Evolutionary conservation across 148 eudicot genomes (phyloP).

Genomic region (Fagopyrum esculentum): DNA sequence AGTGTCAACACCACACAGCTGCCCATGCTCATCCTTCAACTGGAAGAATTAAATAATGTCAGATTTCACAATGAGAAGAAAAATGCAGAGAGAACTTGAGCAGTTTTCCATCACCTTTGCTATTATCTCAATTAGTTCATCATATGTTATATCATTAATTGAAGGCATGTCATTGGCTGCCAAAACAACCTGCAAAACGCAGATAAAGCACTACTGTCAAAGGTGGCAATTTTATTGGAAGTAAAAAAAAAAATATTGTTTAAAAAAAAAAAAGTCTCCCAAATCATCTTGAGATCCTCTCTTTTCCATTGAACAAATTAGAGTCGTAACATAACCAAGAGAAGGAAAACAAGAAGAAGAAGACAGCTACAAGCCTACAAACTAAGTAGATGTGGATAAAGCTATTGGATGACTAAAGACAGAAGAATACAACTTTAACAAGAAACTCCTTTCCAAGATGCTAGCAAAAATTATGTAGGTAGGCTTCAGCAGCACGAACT

Average conservation of each 20-base stretch:
- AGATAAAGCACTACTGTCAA: neutral
- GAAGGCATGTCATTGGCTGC: conserved; percentile 98
- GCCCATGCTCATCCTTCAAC: conserved; percentile 87
- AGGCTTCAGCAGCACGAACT: too few species aligned
- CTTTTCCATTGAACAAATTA: neutral
- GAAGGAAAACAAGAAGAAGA: neutral
- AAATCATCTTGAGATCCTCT: neutral
- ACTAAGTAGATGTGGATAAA: too few species aligned
- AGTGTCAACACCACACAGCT: conserved; percentile 76
- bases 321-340: too few species aligned
- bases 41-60: conserved; percentile 20
- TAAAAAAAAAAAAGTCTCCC: neutral
- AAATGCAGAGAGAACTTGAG: neutral
- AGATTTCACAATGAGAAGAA: conserved; percentile 5
- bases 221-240: neutral
- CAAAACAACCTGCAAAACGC: conserved; percentile 69
- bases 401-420: too few species aligned
- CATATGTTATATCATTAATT: conserved; percentile 81
- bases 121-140: conserved; percentile 70
- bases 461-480: neutral
- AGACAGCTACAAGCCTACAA: too few species aligned
- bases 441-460: neutral
- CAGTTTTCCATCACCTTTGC: conserved; percentile 47
- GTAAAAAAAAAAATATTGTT: too few species aligned
- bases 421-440: neutral